These are phyloP conservation scores for Rhodotorula sp. DNA, from an alignment of 1,284 basidiomycete genomes.

Conservation along the genomic window DNA sequence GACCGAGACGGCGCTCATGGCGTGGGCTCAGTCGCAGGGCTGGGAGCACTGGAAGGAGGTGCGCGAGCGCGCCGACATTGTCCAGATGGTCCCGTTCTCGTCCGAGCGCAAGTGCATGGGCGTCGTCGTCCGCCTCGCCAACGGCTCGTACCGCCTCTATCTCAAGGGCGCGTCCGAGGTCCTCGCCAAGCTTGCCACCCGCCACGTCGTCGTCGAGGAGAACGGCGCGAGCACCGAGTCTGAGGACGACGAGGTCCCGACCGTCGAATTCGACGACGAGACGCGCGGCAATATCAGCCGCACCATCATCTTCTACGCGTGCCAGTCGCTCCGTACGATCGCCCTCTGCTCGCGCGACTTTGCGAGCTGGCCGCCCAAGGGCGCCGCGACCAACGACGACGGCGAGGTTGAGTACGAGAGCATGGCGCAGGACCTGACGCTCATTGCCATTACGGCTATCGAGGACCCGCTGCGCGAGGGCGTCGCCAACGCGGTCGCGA, in stretches of 20 bases:
- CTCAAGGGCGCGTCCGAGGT: slow-evolving; percentile 95
- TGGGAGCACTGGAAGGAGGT: slow-evolving; percentile 77
- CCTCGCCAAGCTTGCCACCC: slow-evolving; percentile 70
- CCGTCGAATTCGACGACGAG: slow-evolving; percentile 63
- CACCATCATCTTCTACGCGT: slow-evolving; percentile 95
- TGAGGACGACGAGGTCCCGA: slow-evolving; percentile 56
- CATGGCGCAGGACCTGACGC: slow-evolving; percentile 71
- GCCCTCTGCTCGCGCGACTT: slow-evolving; percentile 92
- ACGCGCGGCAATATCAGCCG: slow-evolving; percentile 76
- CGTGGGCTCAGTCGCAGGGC: slow-evolving; percentile 80
- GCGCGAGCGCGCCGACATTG: slow-evolving; percentile 66
- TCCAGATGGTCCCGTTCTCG: slow-evolving; percentile 93
- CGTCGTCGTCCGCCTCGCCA: slow-evolving; percentile 70
- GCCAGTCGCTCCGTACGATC: slow-evolving; percentile 90
- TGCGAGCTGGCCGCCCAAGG: slow-evolving; percentile 74
- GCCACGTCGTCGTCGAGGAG: slow-evolving; percentile 67
- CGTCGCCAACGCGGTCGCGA: slow-evolving; percentile 81
- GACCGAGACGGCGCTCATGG: slow-evolving; percentile 90
- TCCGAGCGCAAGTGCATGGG: slow-evolving; percentile 96
- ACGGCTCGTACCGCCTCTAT: slow-evolving; percentile 65
- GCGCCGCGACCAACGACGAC: slow-evolving; percentile 54
- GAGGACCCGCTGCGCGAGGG: slow-evolving; percentile 92
- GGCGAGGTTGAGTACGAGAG: slow-evolving; percentile 68
- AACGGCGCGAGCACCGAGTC: slow-evolving; percentile 35
- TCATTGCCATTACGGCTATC: slow-evolving; percentile 88